A percentile compares a stretch with the other conserved stretches of the same genome.
Conservation (phyloP, 2,329 filamentous ascomycete species). For the Fusarium decemcellulare region DNA sequence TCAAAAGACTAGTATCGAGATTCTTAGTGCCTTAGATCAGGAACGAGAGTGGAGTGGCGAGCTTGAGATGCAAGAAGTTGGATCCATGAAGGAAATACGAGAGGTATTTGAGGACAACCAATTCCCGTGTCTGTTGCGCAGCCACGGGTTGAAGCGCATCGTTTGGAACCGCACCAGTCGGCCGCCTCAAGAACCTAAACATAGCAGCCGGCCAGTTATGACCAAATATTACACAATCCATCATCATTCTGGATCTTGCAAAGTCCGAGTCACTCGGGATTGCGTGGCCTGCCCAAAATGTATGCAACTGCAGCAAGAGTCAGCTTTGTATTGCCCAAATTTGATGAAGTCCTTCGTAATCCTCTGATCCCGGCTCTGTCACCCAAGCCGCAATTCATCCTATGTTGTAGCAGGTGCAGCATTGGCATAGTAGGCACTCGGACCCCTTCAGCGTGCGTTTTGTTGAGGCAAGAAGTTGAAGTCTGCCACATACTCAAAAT, state of each 20-base stretch:
- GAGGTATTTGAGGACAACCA: constrained; percentile 5
- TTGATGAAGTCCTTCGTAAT: neutral
- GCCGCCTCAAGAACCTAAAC: neutral
- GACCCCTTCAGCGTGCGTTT: too few species aligned
- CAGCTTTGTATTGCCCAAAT: neutral
- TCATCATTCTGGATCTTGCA: neutral
- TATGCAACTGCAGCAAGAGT: neutral
- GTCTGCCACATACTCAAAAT: too few species aligned
- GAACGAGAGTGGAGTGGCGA: constrained; percentile 4
- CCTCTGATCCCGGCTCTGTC: neutral
- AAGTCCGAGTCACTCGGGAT: neutral
- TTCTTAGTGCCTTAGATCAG: neutral
- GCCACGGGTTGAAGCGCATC: neutral
- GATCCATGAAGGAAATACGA: neutral
- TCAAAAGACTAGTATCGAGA: neutral
- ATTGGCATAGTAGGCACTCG: too few species aligned
- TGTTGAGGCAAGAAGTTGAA: too few species aligned
- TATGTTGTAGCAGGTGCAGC: too few species aligned
- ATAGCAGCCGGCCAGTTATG: neutral
- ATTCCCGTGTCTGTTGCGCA: neutral
- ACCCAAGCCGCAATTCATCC: neutral
- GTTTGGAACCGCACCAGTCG: neutral
- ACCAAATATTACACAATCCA: constrained; percentile 4
- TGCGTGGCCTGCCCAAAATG: too few species aligned
- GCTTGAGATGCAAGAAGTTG: neutral